Base-by-base conservation (phyloP, 2,329 filamentous ascomycete species). In the Hypoxylon sp. region DNA sequence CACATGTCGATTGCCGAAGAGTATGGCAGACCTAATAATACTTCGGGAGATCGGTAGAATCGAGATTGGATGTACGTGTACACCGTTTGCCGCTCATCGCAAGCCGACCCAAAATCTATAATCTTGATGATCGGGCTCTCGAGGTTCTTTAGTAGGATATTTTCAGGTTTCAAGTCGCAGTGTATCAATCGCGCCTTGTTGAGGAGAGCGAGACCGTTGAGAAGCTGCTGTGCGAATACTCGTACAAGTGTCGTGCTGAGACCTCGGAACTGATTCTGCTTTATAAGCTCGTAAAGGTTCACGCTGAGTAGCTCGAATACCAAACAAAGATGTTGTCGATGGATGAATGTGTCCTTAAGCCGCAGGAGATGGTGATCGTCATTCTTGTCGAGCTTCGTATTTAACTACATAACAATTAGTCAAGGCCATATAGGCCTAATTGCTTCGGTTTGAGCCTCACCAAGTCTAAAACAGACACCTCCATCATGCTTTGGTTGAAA, bases 401-500 rank as follows among this genome's bases (percentile, higher is more conserved):
- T 99, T 77, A 99, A 88, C 93, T 96, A 75, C 1, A 52, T 10
- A 17, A 53, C 37, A 10, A 71, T 81, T 72, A 80, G 79, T 33
- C 31, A 17, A 29, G 26, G 19, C 33, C 10, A 44, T 24, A 50
- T 13, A 58, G 88, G 64, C 19, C 14, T 35, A 17, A 10, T n/a
- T 24, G 11, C n/a, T 56, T 46, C 8, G 42, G 13, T 26, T 33
- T 11, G 5, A 51, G 52, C 33, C 69, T 52, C 86, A 97, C 94
- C 86, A 99, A 79, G 81, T 99, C 96, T 64, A 99, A 86, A 24
- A 99, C 96, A 1, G 96, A 99, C 33, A 99, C 96, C 79, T 99
- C 96, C 96, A 99, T 99, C 96, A 99, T 99, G 81, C 96, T 98
- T 81, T 99, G 96, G 79, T 99, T 99, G 84, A 99, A 99, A 81